Evolutionary conservation across 129 eudicot genomes (phyloP).

Genomic region (Flaveria brownii): DNA sequence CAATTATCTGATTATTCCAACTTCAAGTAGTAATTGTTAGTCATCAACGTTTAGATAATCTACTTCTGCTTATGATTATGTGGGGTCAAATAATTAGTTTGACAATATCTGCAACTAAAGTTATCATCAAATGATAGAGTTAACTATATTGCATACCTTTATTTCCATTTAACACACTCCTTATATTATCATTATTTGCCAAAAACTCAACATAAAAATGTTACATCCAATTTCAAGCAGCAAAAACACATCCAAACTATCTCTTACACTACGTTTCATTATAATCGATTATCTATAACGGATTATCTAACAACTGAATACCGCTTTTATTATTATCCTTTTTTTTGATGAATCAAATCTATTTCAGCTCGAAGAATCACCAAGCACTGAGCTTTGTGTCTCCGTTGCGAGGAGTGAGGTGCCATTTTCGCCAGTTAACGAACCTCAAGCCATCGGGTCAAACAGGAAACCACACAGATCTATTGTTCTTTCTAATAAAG

Average conservation of each 20-base stretch:
- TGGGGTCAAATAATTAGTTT: slow-evolving; percentile 6
- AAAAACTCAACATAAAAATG: not conserved
- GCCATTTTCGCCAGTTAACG: slow-evolving; percentile 25
- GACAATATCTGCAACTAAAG: slow-evolving; percentile 8
- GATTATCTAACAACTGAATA: not conserved
- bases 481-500: slow-evolving; percentile 68
- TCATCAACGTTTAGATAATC: not conserved
- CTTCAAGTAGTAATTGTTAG: not conserved
- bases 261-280: not conserved
- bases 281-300: not conserved
- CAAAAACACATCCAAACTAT: not conserved
- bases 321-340: not conserved
- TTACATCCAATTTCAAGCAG: not conserved
- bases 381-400: slow-evolving; percentile 16
- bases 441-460: slow-evolving; percentile 28
- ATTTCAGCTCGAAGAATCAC: slow-evolving; percentile 38
- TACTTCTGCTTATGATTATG: slow-evolving; percentile 10
- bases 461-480: slow-evolving; percentile 41
- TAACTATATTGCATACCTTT: not conserved
- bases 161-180: not conserved
- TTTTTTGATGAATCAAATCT: not conserved
- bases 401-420: slow-evolving; percentile 21
- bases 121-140: not conserved
- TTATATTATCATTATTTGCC: not conserved
- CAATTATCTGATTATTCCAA: not conserved